Conservation (phyloP, 2,329 filamentous ascomycete species). For the Cercospora zeina region DNA sequence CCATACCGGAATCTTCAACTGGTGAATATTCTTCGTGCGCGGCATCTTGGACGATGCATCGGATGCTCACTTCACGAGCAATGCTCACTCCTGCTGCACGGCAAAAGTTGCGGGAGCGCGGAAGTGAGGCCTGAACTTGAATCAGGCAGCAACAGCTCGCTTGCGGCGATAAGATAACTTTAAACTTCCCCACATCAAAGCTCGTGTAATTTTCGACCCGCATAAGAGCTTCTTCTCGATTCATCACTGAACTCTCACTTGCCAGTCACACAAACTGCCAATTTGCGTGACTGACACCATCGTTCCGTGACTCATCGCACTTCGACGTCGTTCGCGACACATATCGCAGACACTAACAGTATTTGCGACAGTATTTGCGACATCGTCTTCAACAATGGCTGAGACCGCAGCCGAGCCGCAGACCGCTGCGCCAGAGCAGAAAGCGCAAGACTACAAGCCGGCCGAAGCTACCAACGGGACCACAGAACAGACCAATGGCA, state of each 20-base stretch:
- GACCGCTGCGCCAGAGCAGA: conserved; percentile 26
- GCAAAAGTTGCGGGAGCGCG: conserved; percentile 14
- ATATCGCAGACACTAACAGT: conserved; percentile 11
- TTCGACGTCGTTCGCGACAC: conserved; percentile 3
- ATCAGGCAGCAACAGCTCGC: conserved; percentile 12
- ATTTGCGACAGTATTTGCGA: conserved; percentile 1
- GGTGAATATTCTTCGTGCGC: conserved; percentile 59
- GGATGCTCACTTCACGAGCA: conserved; percentile 1
- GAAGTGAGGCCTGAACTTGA: conserved; percentile 11
- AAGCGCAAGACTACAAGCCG: conserved; percentile 23
- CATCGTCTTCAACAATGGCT: conserved; percentile 24
- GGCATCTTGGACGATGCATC: conserved; percentile 29
- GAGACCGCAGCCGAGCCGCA: conserved; percentile 26
- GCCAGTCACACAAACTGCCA: conserved; percentile 4
- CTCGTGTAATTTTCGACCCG: conserved; percentile 14
- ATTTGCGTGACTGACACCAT: neutral
- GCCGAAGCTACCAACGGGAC: conserved; percentile 26
- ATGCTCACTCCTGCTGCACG: conserved; percentile 3
- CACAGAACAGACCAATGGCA: conserved; percentile 24
- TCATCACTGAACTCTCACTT: conserved; percentile 10
- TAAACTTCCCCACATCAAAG: conserved; percentile 11
- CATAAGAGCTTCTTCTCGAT: conserved; percentile 7
- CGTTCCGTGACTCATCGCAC: conserved; percentile 1
- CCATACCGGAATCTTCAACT: conserved; percentile 54
- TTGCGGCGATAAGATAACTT: conserved; percentile 8